A percentile compares a stretch with the other conserved stretches of the same genome.
Conservation (phyloP, 176 grass and related monocot genomes). For the Aegilops longissima region DNA sequence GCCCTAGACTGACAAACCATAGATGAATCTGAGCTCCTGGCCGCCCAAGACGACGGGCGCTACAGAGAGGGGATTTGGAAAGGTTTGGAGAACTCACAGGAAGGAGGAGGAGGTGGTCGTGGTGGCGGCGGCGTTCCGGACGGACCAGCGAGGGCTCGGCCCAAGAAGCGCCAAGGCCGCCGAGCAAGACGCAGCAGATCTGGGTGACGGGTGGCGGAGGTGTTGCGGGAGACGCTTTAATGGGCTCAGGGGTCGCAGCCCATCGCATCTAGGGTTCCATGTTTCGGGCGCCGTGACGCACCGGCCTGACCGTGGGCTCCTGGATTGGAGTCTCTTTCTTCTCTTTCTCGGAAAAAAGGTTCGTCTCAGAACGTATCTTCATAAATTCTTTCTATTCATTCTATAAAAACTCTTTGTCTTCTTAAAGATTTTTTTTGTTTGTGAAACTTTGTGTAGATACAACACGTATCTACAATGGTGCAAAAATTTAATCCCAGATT, state of each 20-base stretch:
- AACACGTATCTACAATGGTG: no score
- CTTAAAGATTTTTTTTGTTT: no score
- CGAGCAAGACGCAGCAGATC: background rate
- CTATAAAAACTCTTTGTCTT: no score
- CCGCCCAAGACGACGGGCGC: background rate
- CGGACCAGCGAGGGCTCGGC: constrained; percentile 20
- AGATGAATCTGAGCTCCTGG: background rate
- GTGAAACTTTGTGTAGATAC: no score
- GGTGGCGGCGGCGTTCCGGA: background rate
- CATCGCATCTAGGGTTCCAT: constrained; percentile 5
- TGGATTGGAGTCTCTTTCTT: no score
- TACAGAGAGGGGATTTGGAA: background rate
- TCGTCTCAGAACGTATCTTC: no score
- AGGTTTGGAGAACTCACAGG: constrained; percentile 13
- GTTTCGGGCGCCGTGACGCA: background rate
- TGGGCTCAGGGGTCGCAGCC: constrained; percentile 17
- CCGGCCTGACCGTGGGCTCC: no score
- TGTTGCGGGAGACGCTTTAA: background rate
- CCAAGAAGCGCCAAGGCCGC: constrained; percentile 31
- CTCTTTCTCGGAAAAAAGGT: no score
- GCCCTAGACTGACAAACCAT: background rate
- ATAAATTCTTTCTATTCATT: no score
- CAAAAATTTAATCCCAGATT: no score
- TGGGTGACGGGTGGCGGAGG: background rate
- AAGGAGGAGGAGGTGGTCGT: background rate